Percentiles rank a stretch among this genome's conserved stretches.
phyloP scores from a whole-genome alignment of 169 alveolate species.

The Plasmodium gallinaceum region DNA sequence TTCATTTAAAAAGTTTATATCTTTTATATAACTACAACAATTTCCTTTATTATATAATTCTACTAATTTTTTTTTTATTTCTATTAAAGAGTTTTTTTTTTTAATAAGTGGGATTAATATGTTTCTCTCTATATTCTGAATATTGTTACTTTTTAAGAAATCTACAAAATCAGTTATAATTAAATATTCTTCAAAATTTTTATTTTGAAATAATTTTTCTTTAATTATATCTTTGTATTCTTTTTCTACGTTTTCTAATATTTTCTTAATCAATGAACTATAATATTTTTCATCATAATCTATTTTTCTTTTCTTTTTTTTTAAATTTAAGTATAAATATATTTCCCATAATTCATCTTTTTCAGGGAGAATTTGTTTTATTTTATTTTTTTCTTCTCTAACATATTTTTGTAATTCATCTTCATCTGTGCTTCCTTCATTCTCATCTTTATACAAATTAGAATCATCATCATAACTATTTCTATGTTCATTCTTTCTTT shows the following conservation, averaged over 20 bases:
- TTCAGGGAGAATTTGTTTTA: conserved; percentile 52
- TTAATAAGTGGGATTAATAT: conserved; percentile 33
- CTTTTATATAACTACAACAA: conserved; percentile 57
- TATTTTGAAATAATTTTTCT: conserved; percentile 58
- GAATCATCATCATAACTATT: conserved; percentile 16
- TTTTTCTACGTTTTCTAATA: conserved; percentile 16
- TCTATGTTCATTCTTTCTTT: conserved; percentile 28
- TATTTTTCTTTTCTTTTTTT: conserved; percentile 69
- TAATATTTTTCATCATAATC: conserved; percentile 49
- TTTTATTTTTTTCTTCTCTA: conserved; percentile 53
- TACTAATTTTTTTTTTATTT: conserved; percentile 37
- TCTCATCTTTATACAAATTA: conserved; percentile 2
- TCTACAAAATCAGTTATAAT: conserved; percentile 19
- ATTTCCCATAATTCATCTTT: conserved; percentile 73
- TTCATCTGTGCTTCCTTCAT: not conserved
- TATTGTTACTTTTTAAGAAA: conserved; percentile 36
- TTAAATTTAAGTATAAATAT: conserved; percentile 62
- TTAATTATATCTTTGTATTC: conserved; percentile 44
- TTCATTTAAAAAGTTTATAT: not conserved
- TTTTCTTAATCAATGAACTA: conserved; percentile 35
- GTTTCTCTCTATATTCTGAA: conserved; percentile 34
- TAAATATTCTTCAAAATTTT: conserved; percentile 37
- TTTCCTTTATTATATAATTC: conserved; percentile 46
- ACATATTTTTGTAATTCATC: conserved; percentile 53
- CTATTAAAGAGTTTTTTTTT: conserved; percentile 12